These are phyloP conservation scores for Pseudognaphalium luteoalbum DNA, from an alignment of 129 eudicot species.

Conservation along the genomic window DNA sequence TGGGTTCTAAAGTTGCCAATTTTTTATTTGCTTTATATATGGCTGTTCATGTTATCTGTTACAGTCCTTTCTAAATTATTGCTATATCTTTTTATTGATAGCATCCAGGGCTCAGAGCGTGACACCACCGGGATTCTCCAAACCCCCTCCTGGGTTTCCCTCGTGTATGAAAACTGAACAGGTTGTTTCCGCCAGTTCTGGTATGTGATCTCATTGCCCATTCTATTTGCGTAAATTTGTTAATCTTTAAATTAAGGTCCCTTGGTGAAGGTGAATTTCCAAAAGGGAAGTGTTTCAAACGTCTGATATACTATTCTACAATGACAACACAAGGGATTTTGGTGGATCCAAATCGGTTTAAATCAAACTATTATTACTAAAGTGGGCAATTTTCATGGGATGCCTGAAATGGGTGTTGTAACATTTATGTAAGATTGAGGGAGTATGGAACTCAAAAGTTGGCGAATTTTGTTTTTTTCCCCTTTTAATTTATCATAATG, in stretches of 20 bases:
- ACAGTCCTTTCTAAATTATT: constrained; percentile 6
- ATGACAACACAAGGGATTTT: background rate
- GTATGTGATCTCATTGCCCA: constrained; percentile 27
- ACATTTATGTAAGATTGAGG: background rate
- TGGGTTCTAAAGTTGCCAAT: background rate
- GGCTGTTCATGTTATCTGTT: background rate
- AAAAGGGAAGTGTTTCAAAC: background rate
- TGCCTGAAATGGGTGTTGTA: background rate
- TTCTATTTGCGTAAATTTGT: background rate
- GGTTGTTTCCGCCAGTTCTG: constrained; percentile 42
- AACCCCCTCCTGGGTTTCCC: constrained; percentile 67
- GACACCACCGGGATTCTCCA: constrained; percentile 61
- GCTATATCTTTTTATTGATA: constrained; percentile 20
- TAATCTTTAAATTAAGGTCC: background rate
- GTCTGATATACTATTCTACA: background rate
- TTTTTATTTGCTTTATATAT: constrained; percentile 2
- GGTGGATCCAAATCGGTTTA: no score
- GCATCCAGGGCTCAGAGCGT: constrained; percentile 45
- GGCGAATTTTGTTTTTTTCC: background rate
- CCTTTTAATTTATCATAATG: no score
- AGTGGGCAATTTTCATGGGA: background rate
- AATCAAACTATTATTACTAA: no score
- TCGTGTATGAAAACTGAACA: constrained; percentile 35
- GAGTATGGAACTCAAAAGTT: background rate
- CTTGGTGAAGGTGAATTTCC: background rate